phyloP scores from a whole-genome alignment of 2,329 filamentous ascomycete species.

The Calonectria pseudoturangicola region DNA sequence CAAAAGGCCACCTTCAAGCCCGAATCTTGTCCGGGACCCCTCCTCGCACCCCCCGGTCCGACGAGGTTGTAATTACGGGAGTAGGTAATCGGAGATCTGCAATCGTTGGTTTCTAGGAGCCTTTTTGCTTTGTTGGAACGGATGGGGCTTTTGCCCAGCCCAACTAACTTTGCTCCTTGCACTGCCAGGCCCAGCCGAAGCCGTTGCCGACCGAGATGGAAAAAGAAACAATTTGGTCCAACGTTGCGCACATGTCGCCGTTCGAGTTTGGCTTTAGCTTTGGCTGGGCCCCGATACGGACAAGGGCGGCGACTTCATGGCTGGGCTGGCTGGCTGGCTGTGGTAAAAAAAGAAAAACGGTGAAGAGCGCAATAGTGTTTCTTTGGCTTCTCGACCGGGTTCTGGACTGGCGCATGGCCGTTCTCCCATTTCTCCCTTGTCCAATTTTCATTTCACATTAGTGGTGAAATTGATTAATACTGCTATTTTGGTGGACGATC shows the following conservation, averaged over 20 bases:
- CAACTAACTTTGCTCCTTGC: conserved; percentile 15
- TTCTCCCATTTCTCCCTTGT: conserved; percentile 15
- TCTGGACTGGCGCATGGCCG: conserved; percentile 21
- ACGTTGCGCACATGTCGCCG: neutral
- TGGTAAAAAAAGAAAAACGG: conserved; percentile 29
- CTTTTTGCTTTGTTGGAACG: conserved; percentile 25
- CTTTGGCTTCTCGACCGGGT: conserved; percentile 25
- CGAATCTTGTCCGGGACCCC: conserved; percentile 1
- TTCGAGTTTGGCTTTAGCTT: conserved; percentile 7
- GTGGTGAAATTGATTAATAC: conserved; percentile 17
- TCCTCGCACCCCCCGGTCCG: neutral
- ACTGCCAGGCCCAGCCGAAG: conserved; percentile 5
- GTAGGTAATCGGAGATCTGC: conserved; percentile 24
- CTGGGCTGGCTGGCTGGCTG: neutral
- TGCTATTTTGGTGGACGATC: conserved; percentile 24
- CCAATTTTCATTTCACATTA: conserved; percentile 19
- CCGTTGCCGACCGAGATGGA: conserved; percentile 11
- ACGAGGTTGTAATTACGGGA: conserved; percentile 24
- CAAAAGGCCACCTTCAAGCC: neutral
- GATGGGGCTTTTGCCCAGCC: conserved; percentile 18
- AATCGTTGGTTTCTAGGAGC: conserved; percentile 22
- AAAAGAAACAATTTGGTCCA: conserved; percentile 14
- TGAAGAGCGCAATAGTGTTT: conserved; percentile 10
- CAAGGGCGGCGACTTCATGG: neutral
- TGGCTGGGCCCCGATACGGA: conserved; percentile 3